Evolutionary conservation across 2,329 filamentous ascomycete species (phyloP).

Genomic region (Colletotrichum somersetense): DNA sequence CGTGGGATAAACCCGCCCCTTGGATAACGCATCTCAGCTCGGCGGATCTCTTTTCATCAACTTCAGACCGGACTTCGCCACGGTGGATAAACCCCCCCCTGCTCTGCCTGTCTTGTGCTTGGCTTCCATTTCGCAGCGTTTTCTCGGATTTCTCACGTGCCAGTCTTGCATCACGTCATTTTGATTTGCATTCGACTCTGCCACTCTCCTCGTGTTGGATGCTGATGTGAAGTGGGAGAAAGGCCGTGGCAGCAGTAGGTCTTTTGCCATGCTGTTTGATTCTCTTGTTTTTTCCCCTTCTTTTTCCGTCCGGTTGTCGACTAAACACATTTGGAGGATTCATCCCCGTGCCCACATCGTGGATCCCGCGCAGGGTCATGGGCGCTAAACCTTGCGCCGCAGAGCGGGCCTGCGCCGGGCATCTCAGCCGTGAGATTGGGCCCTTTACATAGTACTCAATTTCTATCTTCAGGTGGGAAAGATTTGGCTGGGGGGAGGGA

Average conservation of each 20-base stretch:
- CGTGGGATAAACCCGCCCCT: neutral
- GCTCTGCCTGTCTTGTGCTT: neutral
- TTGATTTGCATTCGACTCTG: neutral
- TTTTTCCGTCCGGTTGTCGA: constrained; percentile 34
- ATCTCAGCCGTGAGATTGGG: constrained; percentile 14
- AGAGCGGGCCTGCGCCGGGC: constrained; percentile 15
- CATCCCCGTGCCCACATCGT: constrained; percentile 34
- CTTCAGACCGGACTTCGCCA: constrained; percentile 26
- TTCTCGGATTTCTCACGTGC: neutral
- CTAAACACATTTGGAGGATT: constrained; percentile 32
- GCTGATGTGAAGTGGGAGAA: neutral
- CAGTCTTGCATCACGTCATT: neutral
- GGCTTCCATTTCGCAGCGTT: constrained; percentile 21
- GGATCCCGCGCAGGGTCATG: constrained; percentile 37
- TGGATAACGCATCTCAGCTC: neutral
- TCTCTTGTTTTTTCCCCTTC: neutral
- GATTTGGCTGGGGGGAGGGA: neutral
- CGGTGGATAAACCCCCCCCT: neutral
- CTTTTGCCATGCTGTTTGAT: constrained; percentile 5
- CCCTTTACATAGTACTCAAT: neutral
- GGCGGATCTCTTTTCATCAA: constrained; percentile 28
- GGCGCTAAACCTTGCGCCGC: constrained; percentile 30
- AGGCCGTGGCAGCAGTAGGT: neutral
- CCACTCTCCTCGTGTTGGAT: neutral
- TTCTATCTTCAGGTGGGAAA: constrained; percentile 29